A percentile compares a stretch with the other conserved stretches of the same genome.
Conservation (phyloP, 2,329 filamentous ascomycete species). For the Penicillium expansum region DNA sequence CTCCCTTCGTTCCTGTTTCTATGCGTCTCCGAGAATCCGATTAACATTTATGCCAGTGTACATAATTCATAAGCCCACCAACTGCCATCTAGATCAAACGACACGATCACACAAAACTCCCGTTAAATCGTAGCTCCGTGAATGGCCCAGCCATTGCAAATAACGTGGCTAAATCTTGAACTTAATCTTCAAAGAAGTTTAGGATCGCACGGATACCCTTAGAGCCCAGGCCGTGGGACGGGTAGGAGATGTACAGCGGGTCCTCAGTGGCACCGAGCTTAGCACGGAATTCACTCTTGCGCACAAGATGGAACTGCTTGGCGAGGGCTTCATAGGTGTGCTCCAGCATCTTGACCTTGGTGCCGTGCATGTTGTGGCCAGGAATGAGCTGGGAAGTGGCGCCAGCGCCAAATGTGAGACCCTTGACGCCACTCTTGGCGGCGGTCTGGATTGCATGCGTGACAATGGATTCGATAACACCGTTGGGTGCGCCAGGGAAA, state of each 20-base stretch:
- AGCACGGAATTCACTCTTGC: constrained; percentile 84
- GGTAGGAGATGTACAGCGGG: constrained; percentile 85
- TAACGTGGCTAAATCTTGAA: constrained; percentile 25
- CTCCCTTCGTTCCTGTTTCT: neutral
- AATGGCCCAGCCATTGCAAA: neutral
- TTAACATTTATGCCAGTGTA: neutral
- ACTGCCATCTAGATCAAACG: neutral
- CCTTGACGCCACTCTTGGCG: constrained; percentile 57
- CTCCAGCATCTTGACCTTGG: constrained; percentile 76
- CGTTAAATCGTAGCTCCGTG: constrained; percentile 11
- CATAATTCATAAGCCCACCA: neutral
- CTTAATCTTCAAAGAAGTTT: constrained; percentile 78
- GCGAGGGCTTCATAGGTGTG: constrained; percentile 79
- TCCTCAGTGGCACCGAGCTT: constrained; percentile 86
- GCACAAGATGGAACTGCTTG: constrained; percentile 74
- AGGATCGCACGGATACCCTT: constrained; percentile 81
- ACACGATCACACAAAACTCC: neutral
- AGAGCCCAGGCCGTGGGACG: constrained; percentile 77
- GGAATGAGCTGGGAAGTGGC: constrained; percentile 71
- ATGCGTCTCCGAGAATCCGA: constrained; percentile 4
- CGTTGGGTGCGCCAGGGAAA: constrained; percentile 81
- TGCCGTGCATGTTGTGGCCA: constrained; percentile 76
- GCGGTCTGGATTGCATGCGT: constrained; percentile 66
- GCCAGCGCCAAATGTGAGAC: constrained; percentile 83
- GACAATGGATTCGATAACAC: constrained; percentile 81